phyloP scores from a whole-genome alignment of 192 early-diverging fungal species.

The Mortierella antarctica region DNA sequence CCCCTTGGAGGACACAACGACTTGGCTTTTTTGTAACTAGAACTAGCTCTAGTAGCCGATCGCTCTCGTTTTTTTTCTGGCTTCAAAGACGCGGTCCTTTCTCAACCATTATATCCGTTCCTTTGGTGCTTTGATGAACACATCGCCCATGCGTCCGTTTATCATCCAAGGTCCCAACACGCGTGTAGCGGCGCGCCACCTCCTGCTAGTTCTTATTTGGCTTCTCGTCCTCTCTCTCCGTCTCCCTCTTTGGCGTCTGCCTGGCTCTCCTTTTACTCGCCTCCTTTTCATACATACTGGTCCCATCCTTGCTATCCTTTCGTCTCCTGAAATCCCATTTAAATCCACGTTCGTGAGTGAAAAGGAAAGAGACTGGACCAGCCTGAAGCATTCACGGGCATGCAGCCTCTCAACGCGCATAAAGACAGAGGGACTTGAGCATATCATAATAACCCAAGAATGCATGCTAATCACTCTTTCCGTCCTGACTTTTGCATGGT shows the following conservation, averaged over 20 bases:
- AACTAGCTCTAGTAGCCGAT: no score
- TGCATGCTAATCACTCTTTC: background rate
- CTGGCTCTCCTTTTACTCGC: constrained; percentile 16
- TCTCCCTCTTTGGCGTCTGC: constrained; percentile 1
- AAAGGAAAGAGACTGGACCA: background rate
- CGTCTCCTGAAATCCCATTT: constrained; percentile 44
- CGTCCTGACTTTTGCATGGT: constrained; percentile 1
- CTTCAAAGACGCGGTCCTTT: no score
- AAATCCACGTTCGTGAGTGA: constrained; percentile 19
- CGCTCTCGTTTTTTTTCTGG: no score
- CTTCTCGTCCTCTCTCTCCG: background rate
- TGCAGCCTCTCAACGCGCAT: constrained; percentile 1
- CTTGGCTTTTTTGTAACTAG: no score
- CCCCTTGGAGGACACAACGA: no score
- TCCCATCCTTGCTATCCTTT: constrained; percentile 10
- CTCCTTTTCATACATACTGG: constrained; percentile 22
- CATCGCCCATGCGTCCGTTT: background rate
- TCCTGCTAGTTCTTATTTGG: background rate
- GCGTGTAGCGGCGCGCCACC: background rate
- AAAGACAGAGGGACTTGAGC: no score
- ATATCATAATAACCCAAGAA: background rate
- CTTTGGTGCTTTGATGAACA: no score
- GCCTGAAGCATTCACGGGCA: background rate
- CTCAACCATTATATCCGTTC: no score
- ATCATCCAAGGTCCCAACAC: background rate